Evolutionary conservation across 2,329 filamentous ascomycete species (phyloP).

Genomic region (Chrysoporthe austroafricana): DNA sequence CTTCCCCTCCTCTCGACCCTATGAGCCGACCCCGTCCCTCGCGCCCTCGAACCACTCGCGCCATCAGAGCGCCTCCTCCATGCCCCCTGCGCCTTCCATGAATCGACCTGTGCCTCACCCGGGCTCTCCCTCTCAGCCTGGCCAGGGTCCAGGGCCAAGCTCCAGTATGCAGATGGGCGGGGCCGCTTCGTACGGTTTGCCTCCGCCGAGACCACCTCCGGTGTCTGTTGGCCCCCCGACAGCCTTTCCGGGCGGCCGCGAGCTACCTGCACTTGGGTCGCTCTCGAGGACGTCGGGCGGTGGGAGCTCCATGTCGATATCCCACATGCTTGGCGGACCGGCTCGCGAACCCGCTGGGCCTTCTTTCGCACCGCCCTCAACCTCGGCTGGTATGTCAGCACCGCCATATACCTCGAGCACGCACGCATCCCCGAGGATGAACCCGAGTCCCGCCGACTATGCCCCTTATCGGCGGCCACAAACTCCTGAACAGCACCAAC

Average conservation of each 20-base stretch:
- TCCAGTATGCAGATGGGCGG: slow-evolving; percentile 34
- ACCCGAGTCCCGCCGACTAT: slow-evolving; percentile 61
- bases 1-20: slow-evolving; percentile 43
- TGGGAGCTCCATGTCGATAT: slow-evolving; percentile 64
- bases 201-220: slow-evolving; percentile 50
- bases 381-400: slow-evolving; percentile 43
- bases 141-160: slow-evolving; percentile 35
- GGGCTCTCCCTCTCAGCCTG: slow-evolving; percentile 47
- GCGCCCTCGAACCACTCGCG: slow-evolving; percentile 44
- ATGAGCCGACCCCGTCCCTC: slow-evolving; percentile 36
- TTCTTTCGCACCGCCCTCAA: slow-evolving; percentile 47
- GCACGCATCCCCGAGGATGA: slow-evolving; percentile 61
- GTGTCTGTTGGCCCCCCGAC: slow-evolving; percentile 48
- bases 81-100: slow-evolving; percentile 42
- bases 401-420: slow-evolving; percentile 52
- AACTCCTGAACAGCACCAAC: slow-evolving; percentile 68
- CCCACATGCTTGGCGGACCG: slow-evolving; percentile 61
- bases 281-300: slow-evolving; percentile 52
- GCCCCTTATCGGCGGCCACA: slow-evolving; percentile 67
- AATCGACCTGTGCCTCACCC: slow-evolving; percentile 53
- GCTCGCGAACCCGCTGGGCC: slow-evolving; percentile 42
- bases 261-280: slow-evolving; percentile 55
- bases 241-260: slow-evolving; percentile 54
- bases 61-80: slow-evolving; percentile 50
- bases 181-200: slow-evolving; percentile 46